These are phyloP conservation scores for Gracilaria gracilis DNA, from an alignment of 23 red algal species.

Conservation along the genomic window DNA sequence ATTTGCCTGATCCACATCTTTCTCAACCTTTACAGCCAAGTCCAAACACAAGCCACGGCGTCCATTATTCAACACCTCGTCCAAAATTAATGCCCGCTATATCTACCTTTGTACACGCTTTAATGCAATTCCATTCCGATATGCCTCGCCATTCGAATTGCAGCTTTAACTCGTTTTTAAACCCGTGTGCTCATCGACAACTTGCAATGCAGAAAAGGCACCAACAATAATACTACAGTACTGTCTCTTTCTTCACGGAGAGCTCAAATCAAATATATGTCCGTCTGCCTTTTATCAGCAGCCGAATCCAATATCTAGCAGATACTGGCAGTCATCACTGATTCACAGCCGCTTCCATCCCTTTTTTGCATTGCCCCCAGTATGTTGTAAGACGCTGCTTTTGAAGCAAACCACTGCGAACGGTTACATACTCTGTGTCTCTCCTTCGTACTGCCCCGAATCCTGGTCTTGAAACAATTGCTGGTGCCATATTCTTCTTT, in stretches of 20 bases:
- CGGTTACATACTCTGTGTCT: not conserved
- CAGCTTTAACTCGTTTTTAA: not conserved
- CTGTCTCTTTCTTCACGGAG: conserved; percentile 21
- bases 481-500: not conserved
- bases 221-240: conserved; percentile 20
- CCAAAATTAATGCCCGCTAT: not conserved
- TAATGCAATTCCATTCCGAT: conserved; percentile 1
- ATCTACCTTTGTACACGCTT: not conserved
- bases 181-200: not conserved
- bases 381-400: not conserved
- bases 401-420: not conserved
- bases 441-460: not conserved
- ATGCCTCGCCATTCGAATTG: conserved; percentile 2
- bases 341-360: not conserved
- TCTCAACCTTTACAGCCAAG: too few species aligned
- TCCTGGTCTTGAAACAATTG: not conserved
- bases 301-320: not conserved
- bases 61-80: too few species aligned
- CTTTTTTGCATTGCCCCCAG: not conserved
- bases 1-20: too few species aligned
- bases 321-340: not conserved
- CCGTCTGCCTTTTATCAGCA: conserved; percentile 20
- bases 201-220: conserved; percentile 23
- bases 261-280: not conserved
- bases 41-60: too few species aligned